Conservation (phyloP, 2,329 filamentous ascomycete genomes). For the Aulographum hederae region DNA sequence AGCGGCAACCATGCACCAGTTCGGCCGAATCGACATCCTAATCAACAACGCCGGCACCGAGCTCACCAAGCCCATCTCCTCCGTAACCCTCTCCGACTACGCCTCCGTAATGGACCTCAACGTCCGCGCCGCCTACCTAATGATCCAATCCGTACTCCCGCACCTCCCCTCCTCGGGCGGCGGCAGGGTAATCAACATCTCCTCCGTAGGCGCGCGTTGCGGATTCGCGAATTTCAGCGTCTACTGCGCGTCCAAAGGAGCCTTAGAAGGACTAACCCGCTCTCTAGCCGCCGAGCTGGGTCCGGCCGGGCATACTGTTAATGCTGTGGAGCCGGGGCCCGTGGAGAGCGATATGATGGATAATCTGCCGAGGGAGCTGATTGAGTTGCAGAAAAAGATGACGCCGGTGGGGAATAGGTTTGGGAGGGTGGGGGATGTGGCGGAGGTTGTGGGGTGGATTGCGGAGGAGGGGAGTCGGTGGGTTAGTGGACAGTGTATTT, state of each 20-base stretch:
- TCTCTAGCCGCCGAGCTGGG: slow-evolving; percentile 42
- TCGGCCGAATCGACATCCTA: slow-evolving; percentile 24
- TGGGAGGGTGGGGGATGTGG: slow-evolving; percentile 35
- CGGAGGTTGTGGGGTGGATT: slow-evolving; percentile 36
- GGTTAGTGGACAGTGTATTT: slow-evolving; percentile 16
- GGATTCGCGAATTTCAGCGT: slow-evolving; percentile 28
- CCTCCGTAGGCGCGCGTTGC: slow-evolving; percentile 31
- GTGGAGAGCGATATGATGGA: slow-evolving; percentile 40
- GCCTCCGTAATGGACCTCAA: slow-evolving; percentile 38
- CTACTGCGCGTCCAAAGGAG: slow-evolving; percentile 40
- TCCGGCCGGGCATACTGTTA: slow-evolving; percentile 36
- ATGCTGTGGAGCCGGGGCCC: slow-evolving; percentile 40
- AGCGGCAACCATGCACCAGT: slow-evolving; percentile 13
- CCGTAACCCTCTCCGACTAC: slow-evolving; percentile 32
- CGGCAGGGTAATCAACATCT: slow-evolving; percentile 41
- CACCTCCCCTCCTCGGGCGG: slow-evolving; percentile 23
- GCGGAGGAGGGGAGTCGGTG: slow-evolving; percentile 30
- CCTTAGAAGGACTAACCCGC: slow-evolving; percentile 40
- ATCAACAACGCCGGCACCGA: slow-evolving; percentile 23
- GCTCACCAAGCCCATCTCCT: slow-evolving; percentile 11
- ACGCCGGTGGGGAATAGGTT: slow-evolving; percentile 34
- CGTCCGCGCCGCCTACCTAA: slow-evolving; percentile 33
- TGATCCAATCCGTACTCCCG: slow-evolving; percentile 34
- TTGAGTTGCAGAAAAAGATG: slow-evolving; percentile 28
- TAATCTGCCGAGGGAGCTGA: slow-evolving; percentile 29